Evolutionary conservation across 208 protist genomes (phyloP).

Genomic region (Leishmania braziliensis): DNA sequence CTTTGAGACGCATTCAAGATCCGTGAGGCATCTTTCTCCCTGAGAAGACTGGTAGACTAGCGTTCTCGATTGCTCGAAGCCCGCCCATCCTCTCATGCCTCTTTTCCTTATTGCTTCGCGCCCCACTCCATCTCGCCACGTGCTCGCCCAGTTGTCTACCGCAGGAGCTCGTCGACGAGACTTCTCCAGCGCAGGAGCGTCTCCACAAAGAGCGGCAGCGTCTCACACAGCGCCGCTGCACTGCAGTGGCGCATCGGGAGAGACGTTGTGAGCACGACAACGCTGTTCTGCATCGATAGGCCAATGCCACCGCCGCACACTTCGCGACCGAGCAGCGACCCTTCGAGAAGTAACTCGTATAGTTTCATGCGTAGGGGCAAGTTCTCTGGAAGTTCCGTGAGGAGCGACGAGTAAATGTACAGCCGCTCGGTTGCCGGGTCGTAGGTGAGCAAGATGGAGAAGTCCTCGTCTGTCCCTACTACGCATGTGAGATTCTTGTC

Average conservation of each 20-base stretch:
- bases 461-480: conserved; percentile 60
- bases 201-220: conserved; percentile 73
- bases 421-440: conserved; percentile 79
- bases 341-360: conserved; percentile 80
- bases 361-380: conserved; percentile 57
- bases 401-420: conserved; percentile 75
- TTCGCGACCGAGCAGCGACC: conserved; percentile 75
- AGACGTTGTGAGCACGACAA: conserved; percentile 75
- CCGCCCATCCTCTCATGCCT: neutral
- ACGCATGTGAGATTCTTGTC: conserved; percentile 78
- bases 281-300: conserved; percentile 52
- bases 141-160: neutral
- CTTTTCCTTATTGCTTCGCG: neutral
- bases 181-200: conserved; percentile 66
- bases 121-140: neutral
- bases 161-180: conserved; percentile 58
- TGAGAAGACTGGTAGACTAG: neutral
- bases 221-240: conserved; percentile 46
- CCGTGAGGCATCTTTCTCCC: neutral
- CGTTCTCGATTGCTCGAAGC: neutral
- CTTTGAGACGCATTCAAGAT: neutral
- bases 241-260: conserved; percentile 51
- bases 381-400: conserved; percentile 58
- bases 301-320: conserved; percentile 82
- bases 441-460: conserved; percentile 74